These are phyloP conservation scores for Vitis rotundifolia DNA, from an alignment of 164 flowering plant genomes.

Conservation along the genomic window DNA sequence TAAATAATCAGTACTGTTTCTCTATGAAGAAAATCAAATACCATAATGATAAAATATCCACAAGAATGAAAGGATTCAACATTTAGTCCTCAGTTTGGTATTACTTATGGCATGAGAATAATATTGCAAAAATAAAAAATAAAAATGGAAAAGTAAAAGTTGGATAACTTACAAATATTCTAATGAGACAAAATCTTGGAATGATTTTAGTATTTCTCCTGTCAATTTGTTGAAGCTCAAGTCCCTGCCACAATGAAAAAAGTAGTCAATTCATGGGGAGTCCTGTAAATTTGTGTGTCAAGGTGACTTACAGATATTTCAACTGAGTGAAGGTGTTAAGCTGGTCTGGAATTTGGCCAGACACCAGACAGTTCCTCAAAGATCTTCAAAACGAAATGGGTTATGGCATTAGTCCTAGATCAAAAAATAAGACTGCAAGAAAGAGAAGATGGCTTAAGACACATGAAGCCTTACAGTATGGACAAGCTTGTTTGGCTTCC, in stretches of 20 bases:
- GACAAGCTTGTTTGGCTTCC: conserved; percentile 35
- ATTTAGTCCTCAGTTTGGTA: too few species aligned
- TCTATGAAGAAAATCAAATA: background rate
- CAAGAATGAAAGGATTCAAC: too few species aligned
- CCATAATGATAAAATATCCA: background rate
- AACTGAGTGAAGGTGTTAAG: conserved; percentile 35
- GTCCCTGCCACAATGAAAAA: conserved; percentile 31
- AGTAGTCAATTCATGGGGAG: background rate
- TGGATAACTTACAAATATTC: conserved; percentile 35
- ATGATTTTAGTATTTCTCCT: conserved; percentile 44
- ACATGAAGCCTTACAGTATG: conserved; percentile 33
- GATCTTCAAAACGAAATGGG: conserved; percentile 20
- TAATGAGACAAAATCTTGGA: conserved; percentile 29
- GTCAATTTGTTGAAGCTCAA: conserved; percentile 56
- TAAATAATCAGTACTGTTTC: background rate
- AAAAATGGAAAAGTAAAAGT: background rate
- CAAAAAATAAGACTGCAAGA: background rate
- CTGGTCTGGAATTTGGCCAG: conserved; percentile 38
- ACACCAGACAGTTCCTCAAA: conserved; percentile 39
- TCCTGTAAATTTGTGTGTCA: too few species aligned
- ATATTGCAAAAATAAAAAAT: too few species aligned
- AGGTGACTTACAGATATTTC: conserved; percentile 36
- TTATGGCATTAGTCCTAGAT: background rate
- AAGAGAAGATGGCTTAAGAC: background rate
- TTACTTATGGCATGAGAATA: too few species aligned